Percentiles rank a stretch among this genome's conserved stretches.
Conservation (phyloP, 768 basidiomycete genomes). For the Trichaptum fuscoviolaceum region DNA sequence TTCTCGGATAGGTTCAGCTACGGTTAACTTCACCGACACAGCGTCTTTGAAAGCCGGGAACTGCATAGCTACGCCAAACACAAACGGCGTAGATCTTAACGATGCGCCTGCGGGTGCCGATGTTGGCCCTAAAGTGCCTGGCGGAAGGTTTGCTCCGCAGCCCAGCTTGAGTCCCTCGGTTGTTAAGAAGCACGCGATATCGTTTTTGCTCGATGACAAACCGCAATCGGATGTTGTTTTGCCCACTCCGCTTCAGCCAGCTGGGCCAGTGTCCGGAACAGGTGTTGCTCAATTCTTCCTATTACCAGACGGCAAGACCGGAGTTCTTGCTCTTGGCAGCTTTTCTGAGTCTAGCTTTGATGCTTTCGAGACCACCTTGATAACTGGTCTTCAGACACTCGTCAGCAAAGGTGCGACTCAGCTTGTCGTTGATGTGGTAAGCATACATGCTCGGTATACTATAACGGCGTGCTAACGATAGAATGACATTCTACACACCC, state of each 20-base stretch:
- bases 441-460: slow-evolving; percentile 7
- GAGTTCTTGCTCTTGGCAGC: slow-evolving; percentile 53
- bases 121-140: slow-evolving; percentile 6
- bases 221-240: slow-evolving; percentile 36
- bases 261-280: slow-evolving; percentile 35
- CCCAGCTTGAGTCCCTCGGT: slow-evolving; percentile 14
- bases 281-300: slow-evolving; percentile 52
- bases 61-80: slow-evolving; percentile 41
- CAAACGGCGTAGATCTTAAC: slow-evolving; percentile 37
- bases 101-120: slow-evolving; percentile 4
- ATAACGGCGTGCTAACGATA: background rate
- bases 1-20: slow-evolving; percentile 42
- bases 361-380: slow-evolving; percentile 35
- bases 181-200: slow-evolving; percentile 31
- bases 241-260: slow-evolving; percentile 32
- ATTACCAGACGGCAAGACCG: slow-evolving; percentile 46
- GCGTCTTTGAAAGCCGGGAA: slow-evolving; percentile 47
- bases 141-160: slow-evolving; percentile 18
- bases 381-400: slow-evolving; percentile 42
- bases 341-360: slow-evolving; percentile 44
- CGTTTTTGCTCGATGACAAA: slow-evolving; percentile 43
- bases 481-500: background rate
- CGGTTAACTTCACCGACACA: slow-evolving; percentile 43
- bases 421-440: slow-evolving; percentile 51
- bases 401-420: slow-evolving; percentile 43